Evolutionary conservation across 345 rosid species (phyloP), one percentile per base, ranked within the genome.

Genomic region (Microthlaspi erraticum): DNA sequence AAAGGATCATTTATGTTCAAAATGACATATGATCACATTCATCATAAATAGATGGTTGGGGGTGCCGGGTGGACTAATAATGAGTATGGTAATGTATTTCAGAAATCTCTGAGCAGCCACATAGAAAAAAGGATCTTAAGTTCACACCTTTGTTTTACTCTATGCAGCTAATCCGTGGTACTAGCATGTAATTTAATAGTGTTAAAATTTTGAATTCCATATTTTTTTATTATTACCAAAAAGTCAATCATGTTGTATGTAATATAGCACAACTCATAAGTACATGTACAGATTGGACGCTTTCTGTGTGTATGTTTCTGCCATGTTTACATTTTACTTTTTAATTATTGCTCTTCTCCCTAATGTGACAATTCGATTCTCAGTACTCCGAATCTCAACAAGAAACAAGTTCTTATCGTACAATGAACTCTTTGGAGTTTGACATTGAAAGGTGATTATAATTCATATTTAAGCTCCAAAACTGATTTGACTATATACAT

Each of bases 131-230:
- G 14, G 60, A 32, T 65, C 17, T 41, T 41, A 58, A 66, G 70
- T 72, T 72, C 71, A 73, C 77, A 73, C 71, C 71, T 64, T 46
- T 63, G 57, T 53, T 63, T 61, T 71, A 23, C 63, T 32, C 59
- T 54, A 55, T 72, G 50, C 41, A 72, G 31, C 20, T 55, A 72
- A 54, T 49, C 54, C 60, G 29, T 73, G 32, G 77, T 49, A 66
- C 77, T 49, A 10, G 52, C 37, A 17, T 37, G 43, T 46, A 38
- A 56, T 10, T 38, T 41, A 32, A 12, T 32, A 58, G 36, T 72
- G 12, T 38, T 14, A 34, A 3, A 16, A 33, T 20, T 20, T 20
- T 20, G 23, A 51, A 37, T 41, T 51, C 20, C 58, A 55, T 55
- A 23, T 46, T 37, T 16, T 18, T 26, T 2, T 4, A 59, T 12